Base-by-base conservation (phyloP, 192 early-diverging fungal species). In the Helicostylum pulchrum region DNA sequence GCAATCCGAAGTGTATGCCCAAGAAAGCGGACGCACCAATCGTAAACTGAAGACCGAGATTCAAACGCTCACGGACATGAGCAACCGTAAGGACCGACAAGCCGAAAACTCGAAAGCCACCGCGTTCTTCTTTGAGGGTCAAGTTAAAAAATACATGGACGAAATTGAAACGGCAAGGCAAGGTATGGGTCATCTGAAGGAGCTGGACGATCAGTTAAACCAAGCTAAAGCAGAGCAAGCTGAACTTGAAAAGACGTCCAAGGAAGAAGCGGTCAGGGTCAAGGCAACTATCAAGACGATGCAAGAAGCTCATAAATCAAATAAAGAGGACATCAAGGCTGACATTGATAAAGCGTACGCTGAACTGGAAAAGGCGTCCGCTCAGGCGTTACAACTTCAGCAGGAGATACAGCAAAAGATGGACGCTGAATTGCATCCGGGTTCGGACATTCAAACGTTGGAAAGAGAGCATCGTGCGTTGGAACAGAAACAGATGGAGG, bases 101-200 rank as follows among this genome's bases (percentile, higher is more conserved):
- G 70, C 69, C 7, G 74, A 76, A n/a, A 71, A 76, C 42, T 61
- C 74, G 0, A 76, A 76, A 52, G 74, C 74, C 15, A 76, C 74
- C 5, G 68, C 74, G 3, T 76, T 76, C 66, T 76, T 76, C 45
- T 71, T 76, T 65, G 69, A 76, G 20, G 69, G 74, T 9, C 74
- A 76, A 44, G 58, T 76, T 7, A 76, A 72, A 54, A 76, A 76
- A 19, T 76, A 71, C 39, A 68, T 36, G 47, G 74, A 76, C 42
- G 74, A 76, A 60, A 76, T 76, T 55, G 74, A 66, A 10, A 67
- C 55, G 36, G 74, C 74, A n/a, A 50, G 58, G n/a, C 50, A 61
- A 21, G 74, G 74, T 0, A 71, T 76, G 66, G 70, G 65, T 0
- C 68, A 65, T 44, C 49, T 76, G 34, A 66, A 76, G 31, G 62